These are phyloP conservation scores for Naganishia randhawae DNA, from an alignment of 768 basidiomycete genomes.

Conservation along the genomic window DNA sequence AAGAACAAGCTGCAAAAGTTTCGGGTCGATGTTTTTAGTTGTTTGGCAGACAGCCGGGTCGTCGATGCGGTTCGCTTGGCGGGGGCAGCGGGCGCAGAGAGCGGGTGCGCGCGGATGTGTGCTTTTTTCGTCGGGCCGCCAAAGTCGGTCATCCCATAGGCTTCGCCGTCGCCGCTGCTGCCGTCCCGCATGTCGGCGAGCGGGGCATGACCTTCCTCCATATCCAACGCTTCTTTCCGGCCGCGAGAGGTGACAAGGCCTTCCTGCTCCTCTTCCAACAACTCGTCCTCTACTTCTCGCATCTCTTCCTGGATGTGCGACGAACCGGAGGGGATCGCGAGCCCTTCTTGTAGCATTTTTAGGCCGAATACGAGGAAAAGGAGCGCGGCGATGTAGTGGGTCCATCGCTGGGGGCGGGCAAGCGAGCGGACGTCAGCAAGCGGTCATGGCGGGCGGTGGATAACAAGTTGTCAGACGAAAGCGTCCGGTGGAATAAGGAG, in stretches of 20 bases:
- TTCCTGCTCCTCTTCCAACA: conserved; percentile 63
- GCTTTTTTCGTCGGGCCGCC: conserved; percentile 1
- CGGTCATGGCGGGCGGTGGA: neutral
- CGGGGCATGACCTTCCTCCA: conserved; percentile 27
- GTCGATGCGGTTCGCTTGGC: conserved; percentile 10
- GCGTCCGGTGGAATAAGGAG: too few relatives aligned
- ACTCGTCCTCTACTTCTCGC: conserved; percentile 92
- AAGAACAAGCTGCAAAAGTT: conserved; percentile 78
- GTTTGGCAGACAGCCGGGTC: conserved; percentile 26
- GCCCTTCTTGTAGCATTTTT: conserved; percentile 82
- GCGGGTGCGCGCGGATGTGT: conserved; percentile 27
- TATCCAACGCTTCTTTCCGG: conserved; percentile 18
- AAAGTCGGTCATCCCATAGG: neutral
- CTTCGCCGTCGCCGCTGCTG: neutral
- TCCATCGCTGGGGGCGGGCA: conserved; percentile 34
- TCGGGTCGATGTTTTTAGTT: conserved; percentile 62
- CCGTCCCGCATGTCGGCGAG: too few relatives aligned
- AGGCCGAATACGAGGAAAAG: conserved; percentile 87
- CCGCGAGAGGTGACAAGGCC: conserved; percentile 27
- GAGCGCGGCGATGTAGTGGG: conserved; percentile 59
- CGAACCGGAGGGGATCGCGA: conserved; percentile 69
- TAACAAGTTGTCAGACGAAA: too few relatives aligned
- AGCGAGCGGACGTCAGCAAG: neutral
- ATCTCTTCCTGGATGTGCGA: conserved; percentile 90
- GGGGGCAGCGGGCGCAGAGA: conserved; percentile 22